Conservation (phyloP, 108 stramenopile species). For the Poteriospumella lacustris region DNA sequence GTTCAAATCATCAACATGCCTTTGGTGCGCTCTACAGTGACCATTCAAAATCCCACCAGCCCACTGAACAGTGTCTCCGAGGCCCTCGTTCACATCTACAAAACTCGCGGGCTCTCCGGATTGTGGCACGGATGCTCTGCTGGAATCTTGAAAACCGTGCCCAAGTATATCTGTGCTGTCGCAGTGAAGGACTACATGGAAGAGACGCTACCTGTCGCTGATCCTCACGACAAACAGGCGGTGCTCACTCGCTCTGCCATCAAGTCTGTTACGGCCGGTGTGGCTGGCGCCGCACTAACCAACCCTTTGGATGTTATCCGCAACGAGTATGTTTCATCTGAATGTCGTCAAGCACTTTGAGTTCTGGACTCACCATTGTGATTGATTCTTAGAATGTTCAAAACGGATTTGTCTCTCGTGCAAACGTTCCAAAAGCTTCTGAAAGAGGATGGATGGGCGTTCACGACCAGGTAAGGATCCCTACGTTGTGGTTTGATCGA, state of each 20-base stretch:
- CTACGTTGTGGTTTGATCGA: neutral
- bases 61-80: constrained; percentile 57
- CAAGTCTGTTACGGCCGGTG: constrained; percentile 78
- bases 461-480: constrained; percentile 18
- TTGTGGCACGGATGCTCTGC: constrained; percentile 86
- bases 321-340: constrained; percentile 80
- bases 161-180: constrained; percentile 89
- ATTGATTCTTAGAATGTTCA: constrained; percentile 72
- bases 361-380: neutral
- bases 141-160: constrained; percentile 94
- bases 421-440: constrained; percentile 34
- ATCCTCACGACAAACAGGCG: neutral
- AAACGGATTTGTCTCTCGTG: constrained; percentile 69
- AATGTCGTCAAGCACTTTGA: neutral
- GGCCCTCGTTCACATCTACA: constrained; percentile 64
- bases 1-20: constrained; percentile 94
- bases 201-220: constrained; percentile 34
- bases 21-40: constrained; percentile 79
- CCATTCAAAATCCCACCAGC: constrained; percentile 71
- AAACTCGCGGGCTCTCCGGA: constrained; percentile 49
- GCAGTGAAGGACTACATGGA: constrained; percentile 70
- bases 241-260: constrained; percentile 67
- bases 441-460: constrained; percentile 43
- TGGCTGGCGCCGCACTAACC: constrained; percentile 89
- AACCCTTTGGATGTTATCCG: constrained; percentile 94